Evolutionary conservation across 2,329 filamentous ascomycete genomes (phyloP), one percentile per base, ranked within the genome.

Genomic region (Fusarium newnesense): DNA sequence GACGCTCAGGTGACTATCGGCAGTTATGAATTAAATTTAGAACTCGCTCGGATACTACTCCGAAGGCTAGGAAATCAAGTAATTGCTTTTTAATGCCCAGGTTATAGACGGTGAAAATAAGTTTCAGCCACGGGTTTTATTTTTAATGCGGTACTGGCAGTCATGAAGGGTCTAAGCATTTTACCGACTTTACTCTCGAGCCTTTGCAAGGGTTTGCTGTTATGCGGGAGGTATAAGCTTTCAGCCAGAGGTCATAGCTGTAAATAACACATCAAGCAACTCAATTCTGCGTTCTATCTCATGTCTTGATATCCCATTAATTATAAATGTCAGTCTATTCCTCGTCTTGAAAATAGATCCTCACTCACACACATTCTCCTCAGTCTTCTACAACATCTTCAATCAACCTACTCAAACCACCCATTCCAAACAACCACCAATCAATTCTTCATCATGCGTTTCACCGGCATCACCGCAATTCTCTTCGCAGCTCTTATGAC

Each of bases 261-360:
- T 16, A 37, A 39, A 39, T 53, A 18, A 21, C 13, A 53, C 13
- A 28, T 12, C 7, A 53, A 53, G 34, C 50, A 53, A 16, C 34
- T 53, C 19, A 28, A 18, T 28, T n/a, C 13, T 16, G 18, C 24
- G 13, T 9, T 4, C 8, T 1, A 2, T 39, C 12, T 12, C 2
- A 2, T 26, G 4, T 8, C 24, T 12, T 10, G 2, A 11, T 28
- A 16, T 39, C 7, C 0, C 0, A 16, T 28, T 5, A 2, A 10
- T 9, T 39, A 53, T 40, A 53, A 53, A 28, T 39, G 39, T 9
- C 9, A 12, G 4, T 28, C 13, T 18, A 13, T 9, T n/a, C 0
- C 7, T 1, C 34, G 0, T n/a, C 24, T 7, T 4, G 1, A 28
- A 4, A 2, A 21, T 1, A n/a, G 2, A 18, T n/a, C 24, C 28